These are phyloP conservation scores for Acrodontium crateriforme DNA, from an alignment of 2,329 filamentous ascomycete species.

Conservation along the genomic window DNA sequence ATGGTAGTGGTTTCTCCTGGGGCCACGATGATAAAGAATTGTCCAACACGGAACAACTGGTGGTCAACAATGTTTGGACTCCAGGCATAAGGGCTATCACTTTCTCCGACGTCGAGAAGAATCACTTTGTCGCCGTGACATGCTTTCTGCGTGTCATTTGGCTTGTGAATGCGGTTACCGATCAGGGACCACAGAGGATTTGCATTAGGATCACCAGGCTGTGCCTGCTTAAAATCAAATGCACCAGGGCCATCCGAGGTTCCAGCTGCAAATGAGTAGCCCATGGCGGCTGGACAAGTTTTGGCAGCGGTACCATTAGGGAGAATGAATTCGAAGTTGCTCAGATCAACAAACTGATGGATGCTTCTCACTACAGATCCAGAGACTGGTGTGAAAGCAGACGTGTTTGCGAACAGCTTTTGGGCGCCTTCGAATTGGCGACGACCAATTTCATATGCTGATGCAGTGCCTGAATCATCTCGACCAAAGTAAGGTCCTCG, in stretches of 20 bases:
- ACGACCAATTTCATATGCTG: conserved; percentile 61
- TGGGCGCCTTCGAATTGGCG: conserved; percentile 55
- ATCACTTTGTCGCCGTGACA: conserved; percentile 79
- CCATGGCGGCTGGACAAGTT: conserved; percentile 77
- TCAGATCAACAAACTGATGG: conserved; percentile 76
- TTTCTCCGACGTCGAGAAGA: conserved; percentile 74
- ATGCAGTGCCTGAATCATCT: conserved; percentile 51
- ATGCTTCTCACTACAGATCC: conserved; percentile 63
- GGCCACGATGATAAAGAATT: conserved; percentile 69
- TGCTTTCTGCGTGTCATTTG: conserved; percentile 51
- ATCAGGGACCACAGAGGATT: conserved; percentile 74
- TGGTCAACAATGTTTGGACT: conserved; percentile 84
- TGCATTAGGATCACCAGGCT: conserved; percentile 54
- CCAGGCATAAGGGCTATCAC: conserved; percentile 70
- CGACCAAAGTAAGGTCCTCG: conserved; percentile 55
- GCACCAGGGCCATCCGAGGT: conserved; percentile 83
- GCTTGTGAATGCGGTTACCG: conserved; percentile 55
- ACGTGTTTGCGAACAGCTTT: conserved; percentile 39
- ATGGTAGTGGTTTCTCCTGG: conserved; percentile 87
- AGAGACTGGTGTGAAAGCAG: conserved; percentile 35
- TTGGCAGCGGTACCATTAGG: conserved; percentile 55
- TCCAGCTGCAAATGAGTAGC: conserved; percentile 84
- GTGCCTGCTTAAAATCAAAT: conserved; percentile 88
- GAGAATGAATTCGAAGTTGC: conserved; percentile 57
- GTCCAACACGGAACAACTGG: conserved; percentile 71